phyloP scores from a whole-genome alignment of 257 asterid genomes.

The Prunella vulgaris region DNA sequence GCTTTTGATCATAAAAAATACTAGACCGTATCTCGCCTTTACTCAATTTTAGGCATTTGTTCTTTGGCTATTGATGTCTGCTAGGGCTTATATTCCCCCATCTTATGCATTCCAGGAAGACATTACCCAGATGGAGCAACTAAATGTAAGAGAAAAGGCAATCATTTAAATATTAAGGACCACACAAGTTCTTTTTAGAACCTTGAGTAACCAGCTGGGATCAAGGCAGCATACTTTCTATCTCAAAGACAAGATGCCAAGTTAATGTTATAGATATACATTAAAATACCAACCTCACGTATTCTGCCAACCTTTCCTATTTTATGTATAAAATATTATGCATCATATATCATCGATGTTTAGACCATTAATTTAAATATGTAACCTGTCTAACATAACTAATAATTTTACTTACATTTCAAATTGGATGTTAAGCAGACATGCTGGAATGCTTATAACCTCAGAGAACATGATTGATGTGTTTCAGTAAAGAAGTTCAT shows the following conservation, averaged over 20 bases:
- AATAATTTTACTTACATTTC: background rate
- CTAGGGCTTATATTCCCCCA: slow-evolving; percentile 12
- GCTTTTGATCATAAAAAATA: slow-evolving; percentile 10
- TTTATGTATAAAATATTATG: background rate
- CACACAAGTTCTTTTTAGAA: background rate
- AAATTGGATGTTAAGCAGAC: background rate
- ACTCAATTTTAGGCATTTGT: slow-evolving; percentile 21
- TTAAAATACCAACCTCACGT: slow-evolving; percentile 1
- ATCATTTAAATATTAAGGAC: slow-evolving; percentile 14
- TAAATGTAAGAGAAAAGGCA: slow-evolving; percentile 19
- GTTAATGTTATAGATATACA: slow-evolving; percentile 2
- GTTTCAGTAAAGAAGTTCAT: background rate
- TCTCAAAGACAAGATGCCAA: background rate
- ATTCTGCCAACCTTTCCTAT: background rate
- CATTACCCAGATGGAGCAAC: slow-evolving; percentile 16
- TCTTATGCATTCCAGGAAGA: slow-evolving; percentile 8
- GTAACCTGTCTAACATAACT: background rate
- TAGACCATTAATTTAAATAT: background rate
- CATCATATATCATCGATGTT: background rate
- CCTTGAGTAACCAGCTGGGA: slow-evolving; percentile 10
- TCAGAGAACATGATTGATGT: background rate
- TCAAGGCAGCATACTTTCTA: slow-evolving; percentile 16
- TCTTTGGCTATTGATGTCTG: slow-evolving; percentile 18
- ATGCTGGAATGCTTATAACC: background rate
- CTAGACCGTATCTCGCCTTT: slow-evolving; percentile 9